These are phyloP conservation scores for Cladosporium oxysporum DNA, from an alignment of 2,329 filamentous ascomycete genomes.

Conservation along the genomic window DNA sequence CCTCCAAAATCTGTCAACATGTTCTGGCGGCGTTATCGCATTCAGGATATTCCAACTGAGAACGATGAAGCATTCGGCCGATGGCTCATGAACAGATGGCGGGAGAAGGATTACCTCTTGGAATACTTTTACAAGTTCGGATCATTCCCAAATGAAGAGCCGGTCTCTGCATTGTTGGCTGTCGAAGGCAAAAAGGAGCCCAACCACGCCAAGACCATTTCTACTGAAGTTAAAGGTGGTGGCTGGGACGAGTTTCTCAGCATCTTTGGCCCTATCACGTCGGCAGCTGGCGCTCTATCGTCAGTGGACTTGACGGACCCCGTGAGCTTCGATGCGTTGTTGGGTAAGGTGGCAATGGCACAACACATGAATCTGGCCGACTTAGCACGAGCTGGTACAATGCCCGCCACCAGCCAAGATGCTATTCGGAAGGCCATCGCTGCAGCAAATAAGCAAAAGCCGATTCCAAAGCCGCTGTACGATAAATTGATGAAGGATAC, in stretches of 20 bases:
- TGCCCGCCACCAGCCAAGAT: conserved; percentile 31
- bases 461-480: conserved; percentile 32
- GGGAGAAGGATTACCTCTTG: conserved; percentile 86
- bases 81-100: conserved; percentile 86
- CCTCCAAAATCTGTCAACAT: conserved; percentile 95
- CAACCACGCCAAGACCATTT: conserved; percentile 47
- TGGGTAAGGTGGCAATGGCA: conserved; percentile 37
- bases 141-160: conserved; percentile 72
- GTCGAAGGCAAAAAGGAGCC: conserved; percentile 41
- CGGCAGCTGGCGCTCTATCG: conserved; percentile 51
- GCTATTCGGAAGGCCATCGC: conserved; percentile 35
- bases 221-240: conserved; percentile 51
- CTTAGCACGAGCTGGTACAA: conserved; percentile 22
- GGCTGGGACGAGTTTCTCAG: conserved; percentile 55
- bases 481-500: conserved; percentile 32
- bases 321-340: conserved; percentile 38
- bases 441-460: conserved; percentile 34
- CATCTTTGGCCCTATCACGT: conserved; percentile 54
- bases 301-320: conserved; percentile 45
- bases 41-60: conserved; percentile 79
- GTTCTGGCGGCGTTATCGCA: conserved; percentile 84
- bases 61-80: conserved; percentile 72
- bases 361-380: conserved; percentile 34
- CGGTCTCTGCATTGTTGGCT: conserved; percentile 35
- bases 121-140: conserved; percentile 75